phyloP scores from a whole-genome alignment of 352 stramenopile species.

The Pythium grandisporangium region DNA sequence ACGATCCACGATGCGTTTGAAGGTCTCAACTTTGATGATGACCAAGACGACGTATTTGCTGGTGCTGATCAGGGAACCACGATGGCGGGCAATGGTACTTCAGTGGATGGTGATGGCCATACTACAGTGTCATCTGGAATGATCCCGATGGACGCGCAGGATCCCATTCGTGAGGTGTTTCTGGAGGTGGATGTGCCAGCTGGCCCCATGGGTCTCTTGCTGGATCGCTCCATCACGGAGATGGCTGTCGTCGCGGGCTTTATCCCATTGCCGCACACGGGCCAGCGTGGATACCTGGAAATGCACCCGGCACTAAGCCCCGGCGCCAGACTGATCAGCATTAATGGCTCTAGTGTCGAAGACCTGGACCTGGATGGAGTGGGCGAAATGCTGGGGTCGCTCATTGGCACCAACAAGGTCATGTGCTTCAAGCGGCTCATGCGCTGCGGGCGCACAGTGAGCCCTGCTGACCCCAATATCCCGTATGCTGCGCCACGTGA shows the following conservation, averaged over 20 bases:
- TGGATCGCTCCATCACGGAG: slow-evolving; percentile 66
- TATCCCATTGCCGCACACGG: slow-evolving; percentile 49
- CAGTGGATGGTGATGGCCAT: too few species aligned
- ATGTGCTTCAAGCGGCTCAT: slow-evolving; percentile 85
- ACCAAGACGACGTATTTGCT: slow-evolving; percentile 15
- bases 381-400: slow-evolving; percentile 51
- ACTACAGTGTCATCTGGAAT: not conserved
- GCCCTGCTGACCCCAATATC: slow-evolving; percentile 55
- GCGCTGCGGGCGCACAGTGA: slow-evolving; percentile 57
- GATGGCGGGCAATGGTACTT: slow-evolving; percentile 2
- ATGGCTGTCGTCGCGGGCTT: slow-evolving; percentile 80
- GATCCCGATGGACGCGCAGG: slow-evolving; percentile 20
- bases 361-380: slow-evolving; percentile 63
- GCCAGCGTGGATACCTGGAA: slow-evolving; percentile 67
- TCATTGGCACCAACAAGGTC: slow-evolving; percentile 42
- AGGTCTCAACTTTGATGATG: slow-evolving; percentile 38
- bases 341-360: slow-evolving; percentile 73
- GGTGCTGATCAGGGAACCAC: slow-evolving; percentile 7
- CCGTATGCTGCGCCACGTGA: slow-evolving; percentile 54
- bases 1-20: slow-evolving; percentile 80
- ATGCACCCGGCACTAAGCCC: slow-evolving; percentile 73
- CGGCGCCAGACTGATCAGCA: slow-evolving; percentile 64
- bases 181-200: slow-evolving; percentile 72
- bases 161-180: slow-evolving; percentile 65
- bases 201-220: slow-evolving; percentile 74